Base-by-base conservation (phyloP, 768 basidiomycete genomes). In the Leccinum uliginosum region DNA sequence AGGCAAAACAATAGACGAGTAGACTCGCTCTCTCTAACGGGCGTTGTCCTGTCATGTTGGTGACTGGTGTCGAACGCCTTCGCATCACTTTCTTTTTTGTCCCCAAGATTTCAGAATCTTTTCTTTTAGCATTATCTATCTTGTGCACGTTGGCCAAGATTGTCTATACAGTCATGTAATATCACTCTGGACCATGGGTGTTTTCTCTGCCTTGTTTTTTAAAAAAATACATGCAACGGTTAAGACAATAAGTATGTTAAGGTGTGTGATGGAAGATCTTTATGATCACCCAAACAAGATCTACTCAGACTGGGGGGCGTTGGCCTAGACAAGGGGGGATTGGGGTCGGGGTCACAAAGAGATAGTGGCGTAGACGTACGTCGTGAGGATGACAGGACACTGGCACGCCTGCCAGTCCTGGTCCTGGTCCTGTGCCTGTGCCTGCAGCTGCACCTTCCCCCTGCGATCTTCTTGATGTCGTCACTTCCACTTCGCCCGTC, bases 1-100 rank as follows among this genome's bases (percentile, higher is more conserved):
- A 80, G 72, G 84, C 85, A 47, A 85, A 80, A 70, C 67, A 71
- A 46, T 74, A 67, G 63, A 67, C 27, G 58, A 43, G 55, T 65
- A 61, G 59, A 63, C 53, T 53, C 57, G 24, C 53, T 60, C 56
- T 51, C 44, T 40, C 47, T 45, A 2, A 38, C 38, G 34, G 4
- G 12, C 44, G 40, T 54, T 46, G 9, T 50, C 40, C 8, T 38
- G 35, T n/a, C 35, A n/a, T 38, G 35, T 38, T 17, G 35, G 35
- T 38, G 8, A 8, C 9, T 17, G 35, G 9, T n/a, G n/a, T 7
- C 2, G 40, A 32, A 43, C 17, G 8, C 52, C 50, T 32, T 27
- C 54, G 53, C 51, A 54, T 51, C 26, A 54, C 30, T 47, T 27
- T 29, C 30, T 12, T 21, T 19, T 15, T 24, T 7, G 34, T 27